phyloP scores from a whole-genome alignment of 305 asterid genomes.

The Ilex paraguariensis region DNA sequence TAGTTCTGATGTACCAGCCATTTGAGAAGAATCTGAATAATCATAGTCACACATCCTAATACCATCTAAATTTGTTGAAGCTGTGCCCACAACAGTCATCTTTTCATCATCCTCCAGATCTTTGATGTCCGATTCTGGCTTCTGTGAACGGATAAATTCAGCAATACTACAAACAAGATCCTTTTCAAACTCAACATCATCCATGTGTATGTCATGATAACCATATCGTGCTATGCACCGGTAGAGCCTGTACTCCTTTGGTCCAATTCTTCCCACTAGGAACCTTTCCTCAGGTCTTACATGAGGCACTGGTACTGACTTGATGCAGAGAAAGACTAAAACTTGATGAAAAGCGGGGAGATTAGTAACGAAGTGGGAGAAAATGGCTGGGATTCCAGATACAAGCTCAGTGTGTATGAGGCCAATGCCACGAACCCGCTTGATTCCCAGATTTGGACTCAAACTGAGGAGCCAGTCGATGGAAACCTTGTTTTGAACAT shows the following conservation, averaged over 20 bases:
- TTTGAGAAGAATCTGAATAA: conserved; percentile 10
- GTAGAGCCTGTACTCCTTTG: conserved; percentile 36
- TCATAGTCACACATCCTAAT: conserved; percentile 21
- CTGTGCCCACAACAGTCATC: conserved; percentile 47
- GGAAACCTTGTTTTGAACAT: conserved; percentile 58
- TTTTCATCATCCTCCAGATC: conserved; percentile 9
- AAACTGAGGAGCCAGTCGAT: conserved; percentile 54
- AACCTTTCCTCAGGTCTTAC: conserved; percentile 54
- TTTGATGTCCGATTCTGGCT: conserved; percentile 2
- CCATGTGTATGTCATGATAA: conserved; percentile 52
- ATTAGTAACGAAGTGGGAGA: conserved; percentile 63
- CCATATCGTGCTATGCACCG: conserved; percentile 66
- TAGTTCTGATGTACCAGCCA: conserved; percentile 22
- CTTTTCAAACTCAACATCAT: conserved; percentile 47
- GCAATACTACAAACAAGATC: conserved; percentile 62
- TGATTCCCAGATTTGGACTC: conserved; percentile 48
- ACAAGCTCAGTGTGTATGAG: conserved; percentile 61
- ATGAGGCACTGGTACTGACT: conserved; percentile 56
- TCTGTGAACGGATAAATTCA: conserved; percentile 37
- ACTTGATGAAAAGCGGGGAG: conserved; percentile 75
- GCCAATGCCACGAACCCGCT: conserved; percentile 63
- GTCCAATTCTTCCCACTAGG: conserved; percentile 56
- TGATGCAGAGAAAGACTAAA: conserved; percentile 52
- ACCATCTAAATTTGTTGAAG: conserved; percentile 32
- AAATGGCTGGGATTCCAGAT: conserved; percentile 56